Percentiles rank a stretch among this genome's conserved stretches.
Evolutionary conservation across 2,329 filamentous ascomycete genomes (phyloP).

Genomic region (Blastomyces gilchristii): DNA sequence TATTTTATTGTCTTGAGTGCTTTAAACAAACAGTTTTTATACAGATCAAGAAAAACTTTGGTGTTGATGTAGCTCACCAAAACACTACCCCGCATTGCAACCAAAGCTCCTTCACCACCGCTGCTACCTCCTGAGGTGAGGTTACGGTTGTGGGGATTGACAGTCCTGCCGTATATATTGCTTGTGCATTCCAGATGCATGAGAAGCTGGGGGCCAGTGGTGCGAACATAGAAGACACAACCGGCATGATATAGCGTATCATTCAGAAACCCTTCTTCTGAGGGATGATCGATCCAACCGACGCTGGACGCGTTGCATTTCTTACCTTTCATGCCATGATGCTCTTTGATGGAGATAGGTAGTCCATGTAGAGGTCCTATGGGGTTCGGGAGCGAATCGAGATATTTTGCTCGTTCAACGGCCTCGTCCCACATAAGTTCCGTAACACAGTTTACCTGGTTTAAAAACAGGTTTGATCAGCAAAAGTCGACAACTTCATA

Average conservation of each 20-base stretch:
- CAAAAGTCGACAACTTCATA: no score
- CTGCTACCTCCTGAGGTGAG: constrained; percentile 54
- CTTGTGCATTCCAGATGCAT: constrained; percentile 49
- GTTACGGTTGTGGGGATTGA: constrained; percentile 53
- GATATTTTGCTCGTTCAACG: constrained; percentile 35
- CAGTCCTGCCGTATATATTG: constrained; percentile 50
- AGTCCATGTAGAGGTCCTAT: constrained; percentile 53
- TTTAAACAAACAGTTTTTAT: background rate
- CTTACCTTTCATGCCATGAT: constrained; percentile 41
- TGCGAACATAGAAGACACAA: constrained; percentile 58
- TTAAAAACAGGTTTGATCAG: constrained; percentile 8
- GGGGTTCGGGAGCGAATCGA: constrained; percentile 38
- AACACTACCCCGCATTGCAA: constrained; percentile 49
- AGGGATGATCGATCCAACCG: constrained; percentile 11
- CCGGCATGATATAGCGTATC: constrained; percentile 49
- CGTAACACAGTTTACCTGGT: constrained; percentile 46
- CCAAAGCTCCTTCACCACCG: constrained; percentile 53
- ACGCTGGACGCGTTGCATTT: constrained; percentile 44
- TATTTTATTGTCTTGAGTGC: no score
- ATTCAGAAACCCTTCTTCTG: constrained; percentile 41
- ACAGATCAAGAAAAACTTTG: background rate
- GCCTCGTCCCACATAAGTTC: constrained; percentile 45
- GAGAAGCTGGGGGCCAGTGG: constrained; percentile 54
- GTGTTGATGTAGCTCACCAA: constrained; percentile 30
- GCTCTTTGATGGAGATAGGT: constrained; percentile 44